Evolutionary conservation across 805 yeast genomes (phyloP), one percentile per base, ranked within the genome.

Genomic region (Barnettozyma botsteinii): DNA sequence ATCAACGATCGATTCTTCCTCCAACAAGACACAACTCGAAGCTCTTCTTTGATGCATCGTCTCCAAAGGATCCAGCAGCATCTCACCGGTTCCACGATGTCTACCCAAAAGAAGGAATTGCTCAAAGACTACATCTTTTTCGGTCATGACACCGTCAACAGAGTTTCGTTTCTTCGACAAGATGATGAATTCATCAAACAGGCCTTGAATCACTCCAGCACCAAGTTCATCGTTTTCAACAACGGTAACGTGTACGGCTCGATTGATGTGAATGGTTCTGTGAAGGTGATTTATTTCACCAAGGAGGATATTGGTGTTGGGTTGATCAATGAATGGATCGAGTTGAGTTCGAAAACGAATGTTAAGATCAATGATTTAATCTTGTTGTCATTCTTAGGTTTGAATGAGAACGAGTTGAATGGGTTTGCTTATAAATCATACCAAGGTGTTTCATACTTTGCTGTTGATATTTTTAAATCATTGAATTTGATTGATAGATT

Each of bases 401-500:
- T 75, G 4, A 76, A 75, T 51, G 71, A 69, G 46, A 17, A 17
- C 17, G 43, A 53, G 27, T 9, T 33, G 11, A 14, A 27, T 4
- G 70, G 65, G 20, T 55, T 72, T 36, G 64, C 57, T 33, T 66
- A 68, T 52, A 70, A 69, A 44, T 67, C 17, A 7, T 76, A 79
- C 55, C 65, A 63, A 34, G 89, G 91, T 7, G 64, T 70, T 4
- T 85, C 91, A 1, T 72, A 72, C 46, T 81, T 70, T 58, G 85
- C 79, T 0, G 67, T 83, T 25, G 87, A 82, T 53, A 59, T 79
- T 1, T 31, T 45, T 12, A 38, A 40, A 13, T 20, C 29, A 31
- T 38, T 24, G 14, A n/a, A 13, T 2, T n/a, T 45, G 8, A 22
- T 19, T 12, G 12, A 32, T 2, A 12, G 26, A 5, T 33, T 42